Percentiles rank a stretch among this genome's conserved stretches.
Evolutionary conservation across 2,329 filamentous ascomycete genomes (phyloP).

Genomic region (Trichoderma koningii): DNA sequence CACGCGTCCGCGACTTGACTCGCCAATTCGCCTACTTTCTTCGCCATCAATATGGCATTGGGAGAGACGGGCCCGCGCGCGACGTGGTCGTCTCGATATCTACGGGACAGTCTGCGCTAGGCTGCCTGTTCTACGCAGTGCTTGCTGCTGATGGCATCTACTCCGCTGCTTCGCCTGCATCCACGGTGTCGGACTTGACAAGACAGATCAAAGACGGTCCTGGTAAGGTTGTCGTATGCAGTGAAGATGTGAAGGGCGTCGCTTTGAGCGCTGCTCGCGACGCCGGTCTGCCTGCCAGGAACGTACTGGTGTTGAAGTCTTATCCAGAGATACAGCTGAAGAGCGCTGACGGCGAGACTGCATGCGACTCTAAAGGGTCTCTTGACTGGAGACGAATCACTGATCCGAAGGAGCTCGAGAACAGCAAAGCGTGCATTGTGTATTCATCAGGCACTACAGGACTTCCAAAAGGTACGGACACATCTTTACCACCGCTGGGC

Average conservation of each 20-base stretch:
- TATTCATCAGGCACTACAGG: slow-evolving; percentile 55
- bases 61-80: slow-evolving; percentile 48
- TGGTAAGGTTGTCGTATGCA: slow-evolving; percentile 48
- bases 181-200: slow-evolving; percentile 53
- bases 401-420: slow-evolving; percentile 47
- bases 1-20: slow-evolving; percentile 50
- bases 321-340: slow-evolving; percentile 35
- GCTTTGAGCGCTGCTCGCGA: slow-evolving; percentile 52
- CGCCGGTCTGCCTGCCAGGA: slow-evolving; percentile 45
- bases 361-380: slow-evolving; percentile 39
- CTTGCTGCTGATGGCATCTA: slow-evolving; percentile 62
- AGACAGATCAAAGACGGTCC: slow-evolving; percentile 47
- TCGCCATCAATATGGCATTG: slow-evolving; percentile 54
- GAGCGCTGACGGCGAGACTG: slow-evolving; percentile 33
- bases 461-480: slow-evolving; percentile 45
- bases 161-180: slow-evolving; percentile 54
- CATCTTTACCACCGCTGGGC: no score
- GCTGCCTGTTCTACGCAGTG: slow-evolving; percentile 56
- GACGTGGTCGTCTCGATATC: slow-evolving; percentile 60
- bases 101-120: slow-evolving; percentile 57
- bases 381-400: slow-evolving; percentile 58
- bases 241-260: slow-evolving; percentile 50
- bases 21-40: slow-evolving; percentile 58
- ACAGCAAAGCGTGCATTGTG: slow-evolving; percentile 46
- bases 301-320: slow-evolving; percentile 55